Evolutionary conservation across 2,329 filamentous ascomycete species (phyloP), one percentile per base, ranked within the genome.

Genomic region (Didymella exigua): DNA sequence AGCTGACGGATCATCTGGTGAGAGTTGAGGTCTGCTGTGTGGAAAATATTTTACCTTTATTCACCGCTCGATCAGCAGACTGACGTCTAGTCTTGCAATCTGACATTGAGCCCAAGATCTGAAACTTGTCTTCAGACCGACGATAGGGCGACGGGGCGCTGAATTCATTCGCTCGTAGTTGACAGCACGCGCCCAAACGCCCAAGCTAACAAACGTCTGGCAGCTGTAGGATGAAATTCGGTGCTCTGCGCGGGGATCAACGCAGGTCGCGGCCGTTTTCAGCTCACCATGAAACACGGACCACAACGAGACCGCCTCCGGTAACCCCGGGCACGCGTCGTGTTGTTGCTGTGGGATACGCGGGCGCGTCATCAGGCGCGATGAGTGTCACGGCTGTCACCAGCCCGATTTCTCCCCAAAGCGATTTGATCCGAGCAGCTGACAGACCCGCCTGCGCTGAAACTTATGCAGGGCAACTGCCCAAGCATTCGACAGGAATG

Each of bases 401-500:
- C 23, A 37, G 34, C 7, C 19, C 16, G 10, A 21, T 24, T 16
- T 34, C 36, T 49, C 52, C 42, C 30, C 33, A 44, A 37, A 23
- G 19, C 36, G 36, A 38, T 23, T 24, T 23, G 19, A 16, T 14
- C 54, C 23, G 41, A n/a, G 47, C 52, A 54, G 56, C 58, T 55
- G 58, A 54, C 50, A 53, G 42, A 29, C 45, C 33, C 36, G 45
- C 49, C 45, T 48, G 46, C 47, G 31, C n/a, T 16, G 40, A 29
- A 33, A n/a, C 40, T 58, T 38, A 63, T 66, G 63, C 63, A 62
- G 63, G 61, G 58, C 54, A 43, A 10, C 37, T 24, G 27, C 37
- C 33, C 31, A 52, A 47, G 42, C 43, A 19, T 46, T 19, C 16
- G 30, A 34, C 26, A 40, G 33, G 45, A 52, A 58, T 58, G 51